Evolutionary conservation across 208 protist species (phyloP).

Genomic region (Sergeia podlipaevii): DNA sequence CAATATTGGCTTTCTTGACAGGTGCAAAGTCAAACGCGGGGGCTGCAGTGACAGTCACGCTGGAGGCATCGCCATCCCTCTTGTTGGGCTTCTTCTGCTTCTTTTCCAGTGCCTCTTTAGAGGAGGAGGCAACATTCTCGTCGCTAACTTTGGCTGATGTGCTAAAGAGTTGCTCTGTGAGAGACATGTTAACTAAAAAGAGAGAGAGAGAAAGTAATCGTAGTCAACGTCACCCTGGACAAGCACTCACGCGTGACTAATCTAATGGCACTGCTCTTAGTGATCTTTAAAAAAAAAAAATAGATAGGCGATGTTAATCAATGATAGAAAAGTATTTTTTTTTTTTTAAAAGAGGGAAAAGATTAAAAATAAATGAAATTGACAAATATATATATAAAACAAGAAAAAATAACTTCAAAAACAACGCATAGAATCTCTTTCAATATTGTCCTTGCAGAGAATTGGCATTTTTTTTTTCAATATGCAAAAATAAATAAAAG

Average conservation of each 20-base stretch:
- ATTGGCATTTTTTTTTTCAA: neutral
- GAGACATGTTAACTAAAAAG: constrained; percentile 14
- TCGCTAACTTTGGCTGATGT: constrained; percentile 9
- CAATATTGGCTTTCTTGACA: constrained; percentile 59
- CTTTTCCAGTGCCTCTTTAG: neutral
- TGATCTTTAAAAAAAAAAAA: constrained; percentile 12
- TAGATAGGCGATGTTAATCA: too few species aligned
- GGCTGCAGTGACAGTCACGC: neutral
- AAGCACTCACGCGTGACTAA: constrained; percentile 4
- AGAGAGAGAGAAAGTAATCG: constrained; percentile 5
- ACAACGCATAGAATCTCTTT: constrained; percentile 2
- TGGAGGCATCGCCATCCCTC: neutral
- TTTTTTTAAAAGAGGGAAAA: too few species aligned
- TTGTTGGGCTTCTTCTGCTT: neutral
- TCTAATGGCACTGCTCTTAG: too few species aligned
- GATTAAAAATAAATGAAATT: too few species aligned
- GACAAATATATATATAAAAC: too few species aligned
- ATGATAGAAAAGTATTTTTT: too few species aligned
- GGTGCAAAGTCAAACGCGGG: constrained; percentile 55
- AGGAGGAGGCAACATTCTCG: neutral
- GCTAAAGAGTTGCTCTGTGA: constrained; percentile 38
- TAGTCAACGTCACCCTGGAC: neutral
- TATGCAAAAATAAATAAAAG: neutral
- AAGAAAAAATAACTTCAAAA: too few species aligned
- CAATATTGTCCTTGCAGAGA: neutral